A percentile compares a stretch with the other conserved stretches of the same genome.
Evolutionary conservation across 2,329 filamentous ascomycete species (phyloP).

Genomic region (Xylaria sp.): DNA sequence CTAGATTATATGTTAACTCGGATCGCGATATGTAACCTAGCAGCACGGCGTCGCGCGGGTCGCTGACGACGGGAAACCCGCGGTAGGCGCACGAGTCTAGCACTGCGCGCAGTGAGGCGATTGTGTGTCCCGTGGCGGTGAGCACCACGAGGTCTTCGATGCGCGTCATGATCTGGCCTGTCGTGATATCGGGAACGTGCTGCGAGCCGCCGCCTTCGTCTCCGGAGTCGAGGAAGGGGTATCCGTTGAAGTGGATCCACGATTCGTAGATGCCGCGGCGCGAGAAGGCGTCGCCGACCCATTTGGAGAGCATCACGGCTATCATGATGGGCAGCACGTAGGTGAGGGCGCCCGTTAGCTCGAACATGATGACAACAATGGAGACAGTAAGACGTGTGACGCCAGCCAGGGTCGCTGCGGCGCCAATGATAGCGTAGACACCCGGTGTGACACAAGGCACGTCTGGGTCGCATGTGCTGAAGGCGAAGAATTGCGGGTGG

Average conservation of each 20-base stretch:
- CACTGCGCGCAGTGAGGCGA: constrained; percentile 76
- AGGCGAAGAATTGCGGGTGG: constrained; percentile 80
- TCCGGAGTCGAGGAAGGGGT: constrained; percentile 93
- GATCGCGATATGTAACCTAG: constrained; percentile 94
- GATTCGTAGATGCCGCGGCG: constrained; percentile 95
- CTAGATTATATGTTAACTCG: constrained; percentile 85
- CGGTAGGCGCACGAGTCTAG: constrained; percentile 81
- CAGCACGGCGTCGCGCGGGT: constrained; percentile 78
- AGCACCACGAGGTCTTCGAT: constrained; percentile 91
- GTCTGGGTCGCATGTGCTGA: constrained; percentile 84
- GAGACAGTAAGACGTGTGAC: constrained; percentile 97
- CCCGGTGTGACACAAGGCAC: constrained; percentile 90
- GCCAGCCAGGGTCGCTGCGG: constrained; percentile 91
- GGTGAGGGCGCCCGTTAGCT: constrained; percentile 93
- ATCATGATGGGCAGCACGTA: constrained; percentile 99
- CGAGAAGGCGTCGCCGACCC: constrained; percentile 95
- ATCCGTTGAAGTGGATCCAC: constrained; percentile 96
- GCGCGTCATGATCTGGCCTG: constrained; percentile 90
- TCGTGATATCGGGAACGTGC: constrained; percentile 79
- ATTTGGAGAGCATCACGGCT: constrained; percentile 97
- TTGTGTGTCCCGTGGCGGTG: constrained; percentile 87
- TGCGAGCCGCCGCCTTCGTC: constrained; percentile 68
- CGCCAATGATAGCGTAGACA: constrained; percentile 95
- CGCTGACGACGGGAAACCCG: constrained; percentile 89
- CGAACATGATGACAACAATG: constrained; percentile 99